Conservation (phyloP, 768 basidiomycete species). For the Sporobolomyces pararoseus region DNA sequence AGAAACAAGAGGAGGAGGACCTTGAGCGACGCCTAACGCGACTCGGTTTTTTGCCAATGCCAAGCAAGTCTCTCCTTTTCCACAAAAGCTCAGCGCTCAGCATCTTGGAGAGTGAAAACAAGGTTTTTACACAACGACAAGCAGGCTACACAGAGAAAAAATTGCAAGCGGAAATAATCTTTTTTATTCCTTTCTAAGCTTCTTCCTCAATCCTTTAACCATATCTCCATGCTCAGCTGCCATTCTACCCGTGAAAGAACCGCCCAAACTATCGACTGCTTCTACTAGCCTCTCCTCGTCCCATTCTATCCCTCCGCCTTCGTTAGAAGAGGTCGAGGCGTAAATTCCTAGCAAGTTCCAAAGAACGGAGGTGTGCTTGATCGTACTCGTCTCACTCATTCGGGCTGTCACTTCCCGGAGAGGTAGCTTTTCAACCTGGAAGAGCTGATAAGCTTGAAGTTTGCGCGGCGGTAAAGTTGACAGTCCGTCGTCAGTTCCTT, state of each 20-base stretch:
- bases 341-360: conserved; percentile 16
- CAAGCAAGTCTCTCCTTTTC: too few species aligned
- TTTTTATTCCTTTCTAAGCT: too few species aligned
- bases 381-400: conserved; percentile 8
- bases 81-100: too few species aligned
- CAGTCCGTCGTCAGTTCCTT: too few species aligned
- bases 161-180: too few species aligned
- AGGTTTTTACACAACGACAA: neutral
- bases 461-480: conserved; percentile 12
- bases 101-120: too few species aligned
- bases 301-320: conserved; percentile 6
- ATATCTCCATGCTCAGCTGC: neutral
- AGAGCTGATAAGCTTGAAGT: conserved; percentile 14
- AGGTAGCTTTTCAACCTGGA: conserved; percentile 2
- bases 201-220: neutral
- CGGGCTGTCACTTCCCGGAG: neutral
- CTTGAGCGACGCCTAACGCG: too few species aligned
- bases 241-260: neutral
- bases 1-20: too few species aligned
- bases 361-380: conserved; percentile 10
- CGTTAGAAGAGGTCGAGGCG: neutral
- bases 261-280: neutral
- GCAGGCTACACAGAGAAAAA: neutral
- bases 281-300: conserved; percentile 9
- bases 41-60: too few species aligned